These are phyloP conservation scores for Neurospora tetrasperma DNA, from an alignment of 495 filamentous ascomycete species.

Conservation along the genomic window DNA sequence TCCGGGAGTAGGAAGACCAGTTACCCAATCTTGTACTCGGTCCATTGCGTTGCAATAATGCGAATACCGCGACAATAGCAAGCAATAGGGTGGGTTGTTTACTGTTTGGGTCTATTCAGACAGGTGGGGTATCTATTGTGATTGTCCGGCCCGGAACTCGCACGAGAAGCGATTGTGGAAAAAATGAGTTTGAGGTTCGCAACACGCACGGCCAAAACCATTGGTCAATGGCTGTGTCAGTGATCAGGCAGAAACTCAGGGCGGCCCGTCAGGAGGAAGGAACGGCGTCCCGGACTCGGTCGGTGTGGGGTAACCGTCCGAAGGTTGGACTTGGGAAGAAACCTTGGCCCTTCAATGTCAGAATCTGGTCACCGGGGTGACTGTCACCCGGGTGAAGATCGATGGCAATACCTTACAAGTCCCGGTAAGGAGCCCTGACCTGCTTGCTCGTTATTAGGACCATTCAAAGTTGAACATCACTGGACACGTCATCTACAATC, in stretches of 20 bases:
- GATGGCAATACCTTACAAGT: not conserved
- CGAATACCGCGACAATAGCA: not conserved
- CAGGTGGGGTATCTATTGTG: not conserved
- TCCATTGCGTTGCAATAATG: not conserved
- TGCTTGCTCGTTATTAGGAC: no score
- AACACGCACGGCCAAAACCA: not conserved
- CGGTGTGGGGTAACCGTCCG: not conserved
- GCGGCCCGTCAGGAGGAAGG: not conserved
- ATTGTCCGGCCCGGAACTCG: not conserved
- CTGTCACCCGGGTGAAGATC: not conserved
- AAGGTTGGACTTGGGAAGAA: not conserved
- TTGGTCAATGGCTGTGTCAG: not conserved
- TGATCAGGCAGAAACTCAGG: not conserved
- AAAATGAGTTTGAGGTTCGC: not conserved
- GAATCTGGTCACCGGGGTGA: not conserved
- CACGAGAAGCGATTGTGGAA: not conserved
- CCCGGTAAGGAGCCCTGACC: not conserved
- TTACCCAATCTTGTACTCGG: not conserved
- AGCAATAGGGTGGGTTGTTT: not conserved
- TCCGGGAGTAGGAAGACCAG: not conserved
- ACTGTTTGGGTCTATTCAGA: not conserved
- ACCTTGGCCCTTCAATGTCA: not conserved
- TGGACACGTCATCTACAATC: not conserved
- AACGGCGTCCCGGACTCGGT: not conserved
- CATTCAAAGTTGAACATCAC: not conserved